Base-by-base conservation (phyloP, 2,329 filamentous ascomycete genomes). In the Sphaceloma murrayae region DNA sequence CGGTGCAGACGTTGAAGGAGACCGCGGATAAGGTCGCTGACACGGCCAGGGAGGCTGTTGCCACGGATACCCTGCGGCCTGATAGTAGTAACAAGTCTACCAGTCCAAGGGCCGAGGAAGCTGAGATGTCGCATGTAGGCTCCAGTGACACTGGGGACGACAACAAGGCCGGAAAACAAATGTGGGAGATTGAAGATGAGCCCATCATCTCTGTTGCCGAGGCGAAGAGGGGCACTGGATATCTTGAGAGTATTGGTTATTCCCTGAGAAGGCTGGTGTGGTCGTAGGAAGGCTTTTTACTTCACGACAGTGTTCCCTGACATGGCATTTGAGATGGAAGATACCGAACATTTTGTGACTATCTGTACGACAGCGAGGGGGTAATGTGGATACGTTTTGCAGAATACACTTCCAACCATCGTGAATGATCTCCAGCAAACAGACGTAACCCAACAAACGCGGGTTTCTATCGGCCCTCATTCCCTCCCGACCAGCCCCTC, bases 211-310 rank as follows among this genome's bases (percentile, higher is more conserved):
- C 80, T 17, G 61, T 94, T 43, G 78, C 77, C 2, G 87, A 95
- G 57, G 91, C 91, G 46, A 89, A 77, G 72, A 83, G 76, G 67
- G 87, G 81, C 49, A 95, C 89, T 0, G 85, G 87, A 0, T 71
- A 93, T 54, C 62, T 96, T 43, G 89, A 95, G 63, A 81, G 89
- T 60, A 65, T 93, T 56, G 85, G 87, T 1, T 87, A 96, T 67
- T 83, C 82, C 48, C 72, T 96, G 55, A 95, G 94, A 75, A 94
- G 85, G 69, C 65, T 96, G 59, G 87, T 98, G 9, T 96, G 91
- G 91, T 71, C 73, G 2, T 77, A 55, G 24, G n/a, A n/a, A n/a
- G n/a, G n/a, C n/a, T n/a, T n/a, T n/a, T n/a, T n/a, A n/a, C n/a
- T n/a, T n/a, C n/a, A n/a, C n/a, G n/a, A n/a, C n/a, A n/a, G n/a